phyloP scores from a whole-genome alignment of 208 protist species.

The Trypanosoma avium region DNA sequence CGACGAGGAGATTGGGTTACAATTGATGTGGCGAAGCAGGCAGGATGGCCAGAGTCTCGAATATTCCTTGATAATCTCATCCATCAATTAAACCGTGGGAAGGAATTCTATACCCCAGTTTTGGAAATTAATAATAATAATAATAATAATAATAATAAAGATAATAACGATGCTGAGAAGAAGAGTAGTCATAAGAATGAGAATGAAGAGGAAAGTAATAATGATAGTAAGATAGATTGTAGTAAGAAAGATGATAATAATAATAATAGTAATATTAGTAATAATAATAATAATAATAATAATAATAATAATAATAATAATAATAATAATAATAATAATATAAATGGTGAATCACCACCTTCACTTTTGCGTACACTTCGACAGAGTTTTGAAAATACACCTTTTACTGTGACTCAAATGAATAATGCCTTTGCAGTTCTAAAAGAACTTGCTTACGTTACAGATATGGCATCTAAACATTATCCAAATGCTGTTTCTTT shows the following conservation, averaged over 20 bases:
- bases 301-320: neutral
- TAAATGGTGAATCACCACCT: neutral
- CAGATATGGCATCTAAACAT: conserved; percentile 28
- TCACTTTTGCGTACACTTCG: conserved; percentile 31
- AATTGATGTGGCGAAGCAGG: conserved; percentile 46
- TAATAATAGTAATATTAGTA: neutral
- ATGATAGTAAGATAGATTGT: neutral
- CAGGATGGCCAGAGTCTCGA: conserved; percentile 50
- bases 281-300: neutral
- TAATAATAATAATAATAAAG: neutral
- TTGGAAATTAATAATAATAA: conserved; percentile 1
- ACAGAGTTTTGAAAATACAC: conserved; percentile 53
- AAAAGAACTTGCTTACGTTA: conserved; percentile 69
- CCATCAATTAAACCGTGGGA: conserved; percentile 62
- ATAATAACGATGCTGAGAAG: neutral
- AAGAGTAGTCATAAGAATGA: neutral
- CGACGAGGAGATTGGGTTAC: conserved; percentile 47
- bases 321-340: neutral
- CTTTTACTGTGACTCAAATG: conserved; percentile 65
- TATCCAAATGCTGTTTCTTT: neutral
- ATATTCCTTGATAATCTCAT: conserved; percentile 77
- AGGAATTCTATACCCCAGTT: conserved; percentile 63
- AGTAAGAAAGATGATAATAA: neutral
- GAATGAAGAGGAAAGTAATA: neutral
- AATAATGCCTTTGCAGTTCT: conserved; percentile 74